Evolutionary conservation across 2,329 filamentous ascomycete genomes (phyloP).

Genomic region (Aureobasidium sp.): DNA sequence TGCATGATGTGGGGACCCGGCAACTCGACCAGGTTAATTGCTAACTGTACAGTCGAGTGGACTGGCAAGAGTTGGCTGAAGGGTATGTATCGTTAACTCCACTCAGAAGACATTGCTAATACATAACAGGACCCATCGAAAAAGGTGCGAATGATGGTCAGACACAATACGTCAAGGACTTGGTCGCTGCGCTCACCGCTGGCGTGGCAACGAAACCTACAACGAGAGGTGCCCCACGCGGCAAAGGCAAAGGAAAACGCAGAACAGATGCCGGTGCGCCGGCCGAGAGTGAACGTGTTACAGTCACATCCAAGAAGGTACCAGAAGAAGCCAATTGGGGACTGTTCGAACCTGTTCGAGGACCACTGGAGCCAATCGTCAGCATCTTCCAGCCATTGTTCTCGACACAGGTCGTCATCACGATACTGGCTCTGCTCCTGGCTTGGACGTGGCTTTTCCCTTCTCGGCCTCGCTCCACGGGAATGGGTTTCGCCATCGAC

Average conservation of each 20-base stretch:
- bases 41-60: slow-evolving; percentile 93
- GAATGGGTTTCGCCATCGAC: slow-evolving; percentile 34
- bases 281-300: slow-evolving; percentile 31
- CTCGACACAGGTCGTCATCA: slow-evolving; percentile 69
- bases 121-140: slow-evolving; percentile 67
- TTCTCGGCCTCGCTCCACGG: slow-evolving; percentile 28
- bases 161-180: slow-evolving; percentile 69
- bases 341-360: slow-evolving; percentile 68
- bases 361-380: slow-evolving; percentile 60
- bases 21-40: slow-evolving; percentile 76
- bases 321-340: slow-evolving; percentile 58
- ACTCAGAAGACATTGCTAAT: background rate
- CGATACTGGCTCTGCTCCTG: slow-evolving; percentile 65
- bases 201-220: slow-evolving; percentile 62
- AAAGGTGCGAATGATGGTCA: slow-evolving; percentile 93
- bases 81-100: background rate
- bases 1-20: slow-evolving; percentile 87
- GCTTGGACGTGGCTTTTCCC: slow-evolving; percentile 59
- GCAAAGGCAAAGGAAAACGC: slow-evolving; percentile 49
- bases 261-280: slow-evolving; percentile 36
- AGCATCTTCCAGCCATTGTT: slow-evolving; percentile 65
- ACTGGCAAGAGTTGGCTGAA: slow-evolving; percentile 97
- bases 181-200: slow-evolving; percentile 66
- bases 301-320: slow-evolving; percentile 25
- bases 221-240: slow-evolving; percentile 25